Conservation (phyloP, 768 basidiomycete species). For the Leccinum ochraceum region DNA sequence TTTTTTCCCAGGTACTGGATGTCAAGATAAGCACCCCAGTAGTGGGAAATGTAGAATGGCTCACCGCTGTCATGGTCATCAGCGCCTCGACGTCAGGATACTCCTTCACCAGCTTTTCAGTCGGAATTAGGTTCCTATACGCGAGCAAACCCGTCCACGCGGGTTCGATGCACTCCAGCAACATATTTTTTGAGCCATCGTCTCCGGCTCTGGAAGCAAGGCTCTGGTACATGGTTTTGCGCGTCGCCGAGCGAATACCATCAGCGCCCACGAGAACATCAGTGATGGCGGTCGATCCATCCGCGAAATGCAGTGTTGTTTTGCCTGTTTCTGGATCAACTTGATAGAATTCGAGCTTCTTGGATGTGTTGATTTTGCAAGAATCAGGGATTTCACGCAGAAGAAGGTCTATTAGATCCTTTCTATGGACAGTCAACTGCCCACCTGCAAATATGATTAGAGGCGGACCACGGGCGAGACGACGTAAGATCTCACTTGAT, state of each 20-base stretch:
- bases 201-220: conserved; percentile 12
- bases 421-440: conserved; percentile 36
- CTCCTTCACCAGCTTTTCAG: conserved; percentile 30
- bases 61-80: conserved; percentile 27
- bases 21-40: conserved; percentile 1
- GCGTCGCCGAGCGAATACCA: conserved; percentile 41
- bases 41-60: background rate
- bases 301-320: conserved; percentile 37
- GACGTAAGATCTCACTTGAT: conserved; percentile 21
- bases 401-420: conserved; percentile 38
- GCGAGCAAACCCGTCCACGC: conserved; percentile 40
- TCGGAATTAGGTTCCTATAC: conserved; percentile 40
- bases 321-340: conserved; percentile 18
- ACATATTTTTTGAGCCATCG: conserved; percentile 5
- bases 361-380: conserved; percentile 37
- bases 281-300: conserved; percentile 37
- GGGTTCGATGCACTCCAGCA: conserved; percentile 32
- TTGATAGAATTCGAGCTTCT: conserved; percentile 36
- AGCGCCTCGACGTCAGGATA: conserved; percentile 31
- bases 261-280: conserved; percentile 47
- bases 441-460: conserved; percentile 26
- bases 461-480: background rate
- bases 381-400: conserved; percentile 28
- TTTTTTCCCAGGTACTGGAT: conserved; percentile 28
- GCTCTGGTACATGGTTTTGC: conserved; percentile 27